A percentile compares a stretch with the other conserved stretches of the same genome.
phyloP scores from a whole-genome alignment of 306 rosid species.

The Castanea sativa region DNA sequence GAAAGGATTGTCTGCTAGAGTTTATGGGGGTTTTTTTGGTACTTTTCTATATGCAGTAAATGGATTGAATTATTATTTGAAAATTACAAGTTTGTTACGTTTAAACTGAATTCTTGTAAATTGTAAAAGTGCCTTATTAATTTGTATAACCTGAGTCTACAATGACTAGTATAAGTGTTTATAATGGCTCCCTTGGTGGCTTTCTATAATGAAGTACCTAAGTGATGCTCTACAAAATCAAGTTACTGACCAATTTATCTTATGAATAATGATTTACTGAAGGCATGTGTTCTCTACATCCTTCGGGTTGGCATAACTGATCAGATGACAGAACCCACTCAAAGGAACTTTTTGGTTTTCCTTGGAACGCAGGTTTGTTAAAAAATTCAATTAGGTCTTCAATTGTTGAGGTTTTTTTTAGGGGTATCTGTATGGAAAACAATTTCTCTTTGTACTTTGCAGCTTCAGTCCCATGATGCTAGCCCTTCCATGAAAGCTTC shows the following conservation, averaged over 20 bases:
- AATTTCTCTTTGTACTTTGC: slow-evolving; percentile 10
- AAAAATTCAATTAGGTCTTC: slow-evolving; percentile 12
- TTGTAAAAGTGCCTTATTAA: neutral
- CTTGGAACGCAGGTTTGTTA: slow-evolving; percentile 69
- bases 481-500: slow-evolving; percentile 84
- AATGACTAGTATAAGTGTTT: neutral
- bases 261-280: slow-evolving; percentile 30
- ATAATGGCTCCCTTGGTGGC: neutral
- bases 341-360: slow-evolving; percentile 75
- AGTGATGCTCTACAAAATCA: slow-evolving; percentile 5
- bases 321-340: slow-evolving; percentile 96
- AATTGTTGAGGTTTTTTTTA: slow-evolving; percentile 7
- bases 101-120: slow-evolving; percentile 7
- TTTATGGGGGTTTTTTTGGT: neutral
- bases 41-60: neutral
- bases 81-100: neutral
- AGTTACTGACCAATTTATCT: slow-evolving; percentile 26
- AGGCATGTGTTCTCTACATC: slow-evolving; percentile 97
- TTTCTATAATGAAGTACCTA: neutral
- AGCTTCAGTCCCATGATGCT: slow-evolving; percentile 79
- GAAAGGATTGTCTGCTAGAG: slow-evolving; percentile 9
- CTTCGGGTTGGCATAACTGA: slow-evolving; percentile 90
- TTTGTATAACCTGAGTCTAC: neutral
- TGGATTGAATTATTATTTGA: neutral
- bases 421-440: neutral